Base-by-base conservation (phyloP, 352 stramenopile species). In the Phytophthora pinifolia region DNA sequence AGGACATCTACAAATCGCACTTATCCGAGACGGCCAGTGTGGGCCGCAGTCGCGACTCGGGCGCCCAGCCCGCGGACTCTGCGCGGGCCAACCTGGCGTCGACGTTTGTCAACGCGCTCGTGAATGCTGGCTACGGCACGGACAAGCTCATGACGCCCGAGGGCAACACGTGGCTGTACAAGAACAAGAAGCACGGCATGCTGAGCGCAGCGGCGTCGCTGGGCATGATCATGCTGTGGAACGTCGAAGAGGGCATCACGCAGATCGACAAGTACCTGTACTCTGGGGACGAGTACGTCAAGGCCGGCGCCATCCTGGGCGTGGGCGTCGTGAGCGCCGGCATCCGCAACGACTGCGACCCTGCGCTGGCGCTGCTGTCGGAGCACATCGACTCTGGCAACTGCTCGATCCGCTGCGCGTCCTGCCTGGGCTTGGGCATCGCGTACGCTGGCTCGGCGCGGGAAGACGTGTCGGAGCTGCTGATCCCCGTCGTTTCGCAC, bases 101-200 rank as follows among this genome's bases (percentile, higher is more conserved):
- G 39, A 99, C 97, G 3, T 99, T 99, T 74, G 97, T 99, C 18
- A 99, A 99, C 69, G 98, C 96, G 31, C 98, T 99, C 62, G 97
- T 99, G 15, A 99, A 99, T 72, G 94, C 96, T 32, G 97, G 96
- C 2, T 99, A 99, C 72, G 86, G 96, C 54, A 96, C 94, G 15
- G 98, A 99, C 72, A 98, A 99, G 67, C 72, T 97, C 14, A 89
- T 97, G 70, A 96, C 88, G 0, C 88, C 89, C 0, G 92, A 98
- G 32, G 87, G 80, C 47, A 98, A 97, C 67, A 95, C 96, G 45
- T 99, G 97, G 97, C 67, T 99, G 25, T 99, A 99, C 82, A 99
- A 99, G 76, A 99, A 99, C 86, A 99, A 99, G 73, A 98, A 99
- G 74, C 96, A 99, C 62, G 97, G 97, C 46, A 99, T 99, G 97